These are phyloP conservation scores for Juglanconis juglandina DNA, from an alignment of 2,329 filamentous ascomycete genomes.

Conservation along the genomic window DNA sequence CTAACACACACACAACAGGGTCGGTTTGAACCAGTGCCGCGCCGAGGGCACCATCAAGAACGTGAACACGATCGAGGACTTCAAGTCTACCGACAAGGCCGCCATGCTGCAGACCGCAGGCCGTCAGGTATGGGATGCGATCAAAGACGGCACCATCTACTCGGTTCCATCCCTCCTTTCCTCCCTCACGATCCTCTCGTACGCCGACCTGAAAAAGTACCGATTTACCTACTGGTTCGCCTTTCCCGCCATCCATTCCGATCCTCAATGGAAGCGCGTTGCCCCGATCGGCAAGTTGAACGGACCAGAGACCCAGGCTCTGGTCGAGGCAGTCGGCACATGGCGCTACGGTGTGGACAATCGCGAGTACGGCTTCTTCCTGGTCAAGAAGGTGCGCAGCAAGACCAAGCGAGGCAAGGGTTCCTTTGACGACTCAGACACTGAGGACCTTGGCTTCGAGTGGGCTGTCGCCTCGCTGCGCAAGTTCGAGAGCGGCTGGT, in stretches of 20 bases:
- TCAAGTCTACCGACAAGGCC: slow-evolving; percentile 76
- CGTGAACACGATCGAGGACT: slow-evolving; percentile 92
- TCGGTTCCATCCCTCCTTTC: slow-evolving; percentile 87
- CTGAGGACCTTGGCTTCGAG: slow-evolving; percentile 56
- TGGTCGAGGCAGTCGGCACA: slow-evolving; percentile 80
- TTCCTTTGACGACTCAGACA: slow-evolving; percentile 50
- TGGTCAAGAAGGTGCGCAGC: slow-evolving; percentile 71
- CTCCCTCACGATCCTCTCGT: slow-evolving; percentile 85
- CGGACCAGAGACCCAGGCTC: slow-evolving; percentile 66
- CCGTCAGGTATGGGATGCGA: slow-evolving; percentile 92
- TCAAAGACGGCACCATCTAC: slow-evolving; percentile 94
- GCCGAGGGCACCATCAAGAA: slow-evolving; percentile 95
- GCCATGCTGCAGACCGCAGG: slow-evolving; percentile 76
- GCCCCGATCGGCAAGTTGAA: slow-evolving; percentile 55
- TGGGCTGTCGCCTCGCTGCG: slow-evolving; percentile 79
- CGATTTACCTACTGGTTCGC: slow-evolving; percentile 98
- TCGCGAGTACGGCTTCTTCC: slow-evolving; percentile 89
- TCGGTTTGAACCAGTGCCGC: slow-evolving; percentile 68
- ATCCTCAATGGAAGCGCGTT: slow-evolving; percentile 72
- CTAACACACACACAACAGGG: slow-evolving; percentile 40
- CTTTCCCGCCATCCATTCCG: slow-evolving; percentile 88
- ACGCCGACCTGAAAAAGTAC: slow-evolving; percentile 95
- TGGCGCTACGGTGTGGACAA: slow-evolving; percentile 82
- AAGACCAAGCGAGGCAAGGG: slow-evolving; percentile 26
- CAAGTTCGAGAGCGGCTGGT: slow-evolving; percentile 83